Evolutionary conservation across 2,329 filamentous ascomycete species (phyloP).

Genomic region (Calonectria pseudoturangicola): DNA sequence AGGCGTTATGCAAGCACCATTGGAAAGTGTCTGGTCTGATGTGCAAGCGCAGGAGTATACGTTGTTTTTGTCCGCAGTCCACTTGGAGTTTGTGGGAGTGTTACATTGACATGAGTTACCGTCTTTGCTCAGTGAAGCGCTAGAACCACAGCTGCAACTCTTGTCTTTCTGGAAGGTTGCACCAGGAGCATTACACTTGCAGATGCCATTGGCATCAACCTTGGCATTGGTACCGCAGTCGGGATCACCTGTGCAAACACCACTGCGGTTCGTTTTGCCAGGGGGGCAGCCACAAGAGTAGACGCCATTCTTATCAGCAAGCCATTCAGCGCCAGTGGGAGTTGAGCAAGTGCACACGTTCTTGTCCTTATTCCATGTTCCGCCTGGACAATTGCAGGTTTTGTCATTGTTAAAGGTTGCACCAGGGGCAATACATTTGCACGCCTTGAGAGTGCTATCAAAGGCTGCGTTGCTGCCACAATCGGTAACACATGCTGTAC

Average conservation of each 20-base stretch:
- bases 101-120: background rate
- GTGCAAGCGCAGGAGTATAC: background rate
- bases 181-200: background rate
- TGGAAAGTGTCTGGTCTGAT: background rate
- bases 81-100: background rate
- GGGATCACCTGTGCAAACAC: background rate
- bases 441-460: conserved; percentile 1
- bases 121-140: background rate
- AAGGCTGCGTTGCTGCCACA: background rate
- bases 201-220: background rate
- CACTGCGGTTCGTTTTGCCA: background rate
- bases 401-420: conserved; percentile 6
- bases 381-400: background rate
- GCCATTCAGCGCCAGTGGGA: background rate
- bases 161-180: background rate
- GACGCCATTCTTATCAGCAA: background rate
- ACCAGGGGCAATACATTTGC: background rate
- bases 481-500: background rate
- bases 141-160: background rate
- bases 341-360: background rate
- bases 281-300: background rate
- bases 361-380: background rate
- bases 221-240: conserved; percentile 1
- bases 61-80: background rate
- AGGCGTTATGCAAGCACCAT: background rate